Evolutionary conservation across 345 rosid genomes (phyloP).

Genomic region (Eucalyptus pauciflora): DNA sequence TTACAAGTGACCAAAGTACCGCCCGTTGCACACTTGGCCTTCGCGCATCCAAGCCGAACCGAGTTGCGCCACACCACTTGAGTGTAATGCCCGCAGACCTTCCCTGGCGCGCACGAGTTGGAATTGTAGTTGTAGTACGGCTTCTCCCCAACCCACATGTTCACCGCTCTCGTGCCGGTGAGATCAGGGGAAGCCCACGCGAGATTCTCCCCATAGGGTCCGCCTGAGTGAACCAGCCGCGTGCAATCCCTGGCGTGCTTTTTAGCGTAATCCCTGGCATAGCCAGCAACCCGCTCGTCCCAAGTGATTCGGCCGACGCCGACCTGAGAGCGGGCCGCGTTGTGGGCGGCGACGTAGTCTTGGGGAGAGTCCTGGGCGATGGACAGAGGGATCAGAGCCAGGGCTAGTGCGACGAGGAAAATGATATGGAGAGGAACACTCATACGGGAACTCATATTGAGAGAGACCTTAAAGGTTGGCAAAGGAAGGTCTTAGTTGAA

Average conservation of each 20-base stretch:
- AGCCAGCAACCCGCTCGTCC: constrained; percentile 18
- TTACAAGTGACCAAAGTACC: constrained; percentile 11
- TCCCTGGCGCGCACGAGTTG: not conserved
- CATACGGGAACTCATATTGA: not conserved
- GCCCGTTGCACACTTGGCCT: not conserved
- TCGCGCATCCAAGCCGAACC: not conserved
- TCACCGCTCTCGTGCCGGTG: not conserved
- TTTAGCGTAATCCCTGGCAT: constrained; percentile 14
- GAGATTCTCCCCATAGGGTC: not conserved
- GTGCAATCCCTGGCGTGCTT: constrained; percentile 8
- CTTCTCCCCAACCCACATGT: not conserved
- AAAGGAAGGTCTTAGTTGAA: not conserved
- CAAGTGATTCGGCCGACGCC: constrained; percentile 14
- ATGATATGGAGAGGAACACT: not conserved
- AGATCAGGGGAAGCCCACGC: not conserved
- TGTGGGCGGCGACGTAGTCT: constrained; percentile 14
- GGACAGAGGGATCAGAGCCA: not conserved
- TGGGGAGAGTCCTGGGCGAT: not conserved
- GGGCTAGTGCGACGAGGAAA: not conserved
- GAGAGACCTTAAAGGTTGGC: not conserved
- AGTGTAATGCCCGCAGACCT: constrained; percentile 8
- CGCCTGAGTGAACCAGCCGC: not conserved
- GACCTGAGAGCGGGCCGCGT: constrained; percentile 8
- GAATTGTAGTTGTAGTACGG: not conserved
- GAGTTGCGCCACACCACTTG: constrained; percentile 8